Evolutionary conservation across 345 rosid genomes (phyloP).

Genomic region (Eucalyptus cloeziana): DNA sequence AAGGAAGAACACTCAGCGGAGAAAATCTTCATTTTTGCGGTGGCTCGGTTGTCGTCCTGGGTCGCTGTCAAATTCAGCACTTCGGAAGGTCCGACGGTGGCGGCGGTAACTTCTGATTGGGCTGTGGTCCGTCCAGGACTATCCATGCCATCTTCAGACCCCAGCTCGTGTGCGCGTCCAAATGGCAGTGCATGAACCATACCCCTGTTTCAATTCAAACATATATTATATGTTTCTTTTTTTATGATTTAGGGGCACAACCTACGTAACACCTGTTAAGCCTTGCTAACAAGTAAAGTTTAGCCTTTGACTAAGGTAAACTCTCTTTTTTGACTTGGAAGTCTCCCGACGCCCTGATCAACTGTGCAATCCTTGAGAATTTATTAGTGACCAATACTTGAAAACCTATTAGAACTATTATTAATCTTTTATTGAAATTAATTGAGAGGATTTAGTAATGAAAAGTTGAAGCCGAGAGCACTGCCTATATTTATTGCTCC

Average conservation of each 20-base stretch:
- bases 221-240: background rate
- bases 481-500: background rate
- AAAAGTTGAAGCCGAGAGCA: background rate
- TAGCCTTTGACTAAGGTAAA: background rate
- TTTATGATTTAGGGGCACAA: background rate
- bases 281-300: background rate
- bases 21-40: background rate
- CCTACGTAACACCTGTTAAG: background rate
- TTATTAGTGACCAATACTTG: background rate
- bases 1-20: background rate
- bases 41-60: background rate
- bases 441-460: background rate
- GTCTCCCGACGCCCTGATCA: background rate
- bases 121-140: constrained; percentile 48
- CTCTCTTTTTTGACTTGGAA: background rate
- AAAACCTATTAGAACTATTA: background rate
- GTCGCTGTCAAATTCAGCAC: constrained; percentile 17
- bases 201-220: constrained; percentile 19
- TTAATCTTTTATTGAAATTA: background rate
- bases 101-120: constrained; percentile 53
- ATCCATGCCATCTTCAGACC: constrained; percentile 74
- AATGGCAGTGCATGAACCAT: constrained; percentile 73
- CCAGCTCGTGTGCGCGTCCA: constrained; percentile 63
- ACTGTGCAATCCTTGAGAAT: background rate
- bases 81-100: constrained; percentile 69